A percentile compares a stretch with the other conserved stretches of the same genome.
These are phyloP conservation scores for Botrytis pseudocinerea DNA, from an alignment of 2,329 filamentous ascomycete genomes.

Conservation along the genomic window DNA sequence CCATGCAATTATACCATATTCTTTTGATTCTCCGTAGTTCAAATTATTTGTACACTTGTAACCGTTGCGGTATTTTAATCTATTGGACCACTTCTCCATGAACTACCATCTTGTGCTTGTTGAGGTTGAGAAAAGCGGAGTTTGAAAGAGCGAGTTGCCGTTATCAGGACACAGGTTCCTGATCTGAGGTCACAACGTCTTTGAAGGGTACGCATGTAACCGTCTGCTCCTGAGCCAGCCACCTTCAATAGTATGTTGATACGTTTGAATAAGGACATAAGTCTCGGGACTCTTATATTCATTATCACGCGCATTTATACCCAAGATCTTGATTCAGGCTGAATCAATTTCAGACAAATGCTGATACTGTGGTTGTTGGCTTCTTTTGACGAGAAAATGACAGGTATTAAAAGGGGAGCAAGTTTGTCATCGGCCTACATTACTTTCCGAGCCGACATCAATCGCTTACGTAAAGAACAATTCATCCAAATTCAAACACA, in stretches of 20 bases:
- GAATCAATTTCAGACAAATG: accelerated
- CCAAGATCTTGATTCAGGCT: neutral
- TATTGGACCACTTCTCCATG: too few relatives aligned
- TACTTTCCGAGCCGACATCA: neutral
- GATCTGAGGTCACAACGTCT: neutral
- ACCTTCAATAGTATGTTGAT: neutral
- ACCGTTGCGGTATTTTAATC: neutral
- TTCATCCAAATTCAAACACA: neutral
- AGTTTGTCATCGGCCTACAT: neutral
- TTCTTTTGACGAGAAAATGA: neutral
- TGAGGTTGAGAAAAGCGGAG: neutral
- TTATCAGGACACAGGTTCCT: neutral
- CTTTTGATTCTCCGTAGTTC: neutral
- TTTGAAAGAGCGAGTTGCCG: neutral
- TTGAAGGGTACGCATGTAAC: neutral
- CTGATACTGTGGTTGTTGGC: neutral
- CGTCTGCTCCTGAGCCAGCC: neutral
- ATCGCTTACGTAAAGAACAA: neutral
- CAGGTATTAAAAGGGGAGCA: neutral
- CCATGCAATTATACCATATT: too few relatives aligned
- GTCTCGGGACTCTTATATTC: neutral
- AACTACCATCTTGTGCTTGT: neutral
- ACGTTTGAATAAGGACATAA: neutral
- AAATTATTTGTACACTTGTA: neutral
- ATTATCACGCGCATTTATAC: neutral